Base-by-base conservation (phyloP, 345 rosid species). In the Syzygium grande region DNA sequence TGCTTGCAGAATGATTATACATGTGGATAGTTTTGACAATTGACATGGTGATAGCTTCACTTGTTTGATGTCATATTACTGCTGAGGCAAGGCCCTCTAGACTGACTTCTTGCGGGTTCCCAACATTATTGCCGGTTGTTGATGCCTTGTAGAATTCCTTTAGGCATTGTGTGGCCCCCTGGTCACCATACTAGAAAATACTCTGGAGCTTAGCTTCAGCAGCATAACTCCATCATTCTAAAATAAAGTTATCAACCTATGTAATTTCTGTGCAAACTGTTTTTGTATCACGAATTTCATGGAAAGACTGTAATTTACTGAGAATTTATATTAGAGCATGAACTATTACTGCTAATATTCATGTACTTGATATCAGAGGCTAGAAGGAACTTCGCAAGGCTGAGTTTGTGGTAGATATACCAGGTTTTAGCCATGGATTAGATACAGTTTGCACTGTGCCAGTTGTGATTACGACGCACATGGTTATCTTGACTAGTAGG, bases 1-100 rank as follows among this genome's bases (percentile, higher is more conserved):
- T 95, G 86, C 68, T 90, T 51, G 93, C 91, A 38, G 92, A 91
- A 83, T 93, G 86, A 92, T 87, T 19, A 30, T 17, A 68, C 43
- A 4, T 68, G 11, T 68, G 79, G 46, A 68, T 34, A 34, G 43
- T 68, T 34, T 68, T 34, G 79, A 17, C 79, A 68, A 68, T 38
- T 34, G 46, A 68, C 46, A 34, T 34, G 46, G 79, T 68, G 79
- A 34, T 17, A 68, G 79, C 46, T 68, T 68, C 79, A 68, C 79
- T 34, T 8, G 27, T 55, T 56, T 56, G 78, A 29, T 65, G 79
- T 68, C 23, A 30, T 34, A 30, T 68, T 68, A 68, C 46, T 17
- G 23, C 79, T 2, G 43, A 65, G 43, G 16, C 73, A 16, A 65
- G 77, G 79, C 46, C 79, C 43, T 30, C 23, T 30, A 30, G 43